Conservation (phyloP, 108 stramenopile species). For the Stephanodiscus minutulus region DNA sequence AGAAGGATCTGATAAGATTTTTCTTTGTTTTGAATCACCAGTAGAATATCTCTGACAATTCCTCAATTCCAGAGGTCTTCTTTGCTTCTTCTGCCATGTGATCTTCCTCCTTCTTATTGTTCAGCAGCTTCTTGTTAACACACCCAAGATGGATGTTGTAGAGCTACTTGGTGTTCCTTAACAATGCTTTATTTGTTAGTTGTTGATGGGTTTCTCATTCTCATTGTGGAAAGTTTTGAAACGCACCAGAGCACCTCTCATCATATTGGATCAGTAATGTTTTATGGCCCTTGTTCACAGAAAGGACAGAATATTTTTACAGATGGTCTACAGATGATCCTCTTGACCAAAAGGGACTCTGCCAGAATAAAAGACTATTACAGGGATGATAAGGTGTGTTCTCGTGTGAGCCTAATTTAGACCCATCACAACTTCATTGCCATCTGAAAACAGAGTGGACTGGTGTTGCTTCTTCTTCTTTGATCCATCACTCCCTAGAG, state of each 20-base stretch:
- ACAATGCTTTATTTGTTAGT: background rate
- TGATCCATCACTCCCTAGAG: too few species aligned
- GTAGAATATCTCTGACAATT: background rate
- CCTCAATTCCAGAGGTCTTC: background rate
- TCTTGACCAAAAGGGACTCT: background rate
- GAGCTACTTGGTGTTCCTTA: constrained; percentile 1
- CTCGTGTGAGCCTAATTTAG: background rate
- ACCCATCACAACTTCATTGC: background rate
- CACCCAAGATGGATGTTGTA: constrained; percentile 6
- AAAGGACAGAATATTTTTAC: background rate
- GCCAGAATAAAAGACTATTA: background rate
- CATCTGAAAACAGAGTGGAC: background rate
- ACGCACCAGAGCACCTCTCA: background rate
- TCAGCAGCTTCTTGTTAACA: constrained; percentile 1
- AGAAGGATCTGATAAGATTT: background rate
- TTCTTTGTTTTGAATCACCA: background rate
- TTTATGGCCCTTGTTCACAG: background rate
- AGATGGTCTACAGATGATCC: background rate
- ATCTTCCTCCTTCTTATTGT: background rate
- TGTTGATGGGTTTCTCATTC: background rate
- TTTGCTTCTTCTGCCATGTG: constrained; percentile 1
- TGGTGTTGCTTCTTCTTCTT: too few species aligned
- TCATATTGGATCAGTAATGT: background rate
- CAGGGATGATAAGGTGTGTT: background rate
- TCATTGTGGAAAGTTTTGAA: constrained; percentile 1